Percentiles rank a stretch among this genome's conserved stretches.
phyloP scores from a whole-genome alignment of 441 rosid species.

The Dalechampia spathulata region DNA sequence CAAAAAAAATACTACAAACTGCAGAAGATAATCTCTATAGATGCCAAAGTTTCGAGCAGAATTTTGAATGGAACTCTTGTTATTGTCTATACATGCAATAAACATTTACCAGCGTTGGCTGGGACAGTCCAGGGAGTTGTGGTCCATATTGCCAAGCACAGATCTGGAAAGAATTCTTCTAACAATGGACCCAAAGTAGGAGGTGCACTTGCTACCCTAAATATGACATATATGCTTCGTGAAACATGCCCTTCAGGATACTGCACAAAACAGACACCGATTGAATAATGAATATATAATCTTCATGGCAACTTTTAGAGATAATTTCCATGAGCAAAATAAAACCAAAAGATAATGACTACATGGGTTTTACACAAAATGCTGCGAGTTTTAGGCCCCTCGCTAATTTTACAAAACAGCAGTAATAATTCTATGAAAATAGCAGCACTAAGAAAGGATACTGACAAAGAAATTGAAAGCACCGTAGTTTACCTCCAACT shows the following conservation, averaged over 20 bases:
- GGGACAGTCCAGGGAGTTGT: slow-evolving; percentile 99
- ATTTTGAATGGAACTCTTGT: background rate
- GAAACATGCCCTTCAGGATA: slow-evolving; percentile 97
- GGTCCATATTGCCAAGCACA: slow-evolving; percentile 90
- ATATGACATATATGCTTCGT: slow-evolving; percentile 80
- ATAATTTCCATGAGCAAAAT: slow-evolving; percentile 1
- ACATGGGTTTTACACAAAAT: no score
- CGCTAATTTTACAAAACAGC: background rate
- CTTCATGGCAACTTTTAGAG: slow-evolving; percentile 13
- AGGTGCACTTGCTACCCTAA: slow-evolving; percentile 47
- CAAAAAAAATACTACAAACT: no score
- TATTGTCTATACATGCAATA: background rate
- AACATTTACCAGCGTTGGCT: slow-evolving; percentile 80
- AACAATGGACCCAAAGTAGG: slow-evolving; percentile 35
- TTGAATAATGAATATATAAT: background rate
- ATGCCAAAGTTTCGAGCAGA: background rate
- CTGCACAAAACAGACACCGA: slow-evolving; percentile 30
- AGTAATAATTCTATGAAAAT: background rate
- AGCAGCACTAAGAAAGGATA: background rate
- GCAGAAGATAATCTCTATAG: background rate
- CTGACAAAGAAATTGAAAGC: background rate
- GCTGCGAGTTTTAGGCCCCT: background rate
- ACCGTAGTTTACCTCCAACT: slow-evolving; percentile 68
- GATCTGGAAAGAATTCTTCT: slow-evolving; percentile 67
- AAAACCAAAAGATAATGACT: no score